phyloP scores from a whole-genome alignment of 2,329 filamentous ascomycete genomes.

The Cladosporium sp. region DNA sequence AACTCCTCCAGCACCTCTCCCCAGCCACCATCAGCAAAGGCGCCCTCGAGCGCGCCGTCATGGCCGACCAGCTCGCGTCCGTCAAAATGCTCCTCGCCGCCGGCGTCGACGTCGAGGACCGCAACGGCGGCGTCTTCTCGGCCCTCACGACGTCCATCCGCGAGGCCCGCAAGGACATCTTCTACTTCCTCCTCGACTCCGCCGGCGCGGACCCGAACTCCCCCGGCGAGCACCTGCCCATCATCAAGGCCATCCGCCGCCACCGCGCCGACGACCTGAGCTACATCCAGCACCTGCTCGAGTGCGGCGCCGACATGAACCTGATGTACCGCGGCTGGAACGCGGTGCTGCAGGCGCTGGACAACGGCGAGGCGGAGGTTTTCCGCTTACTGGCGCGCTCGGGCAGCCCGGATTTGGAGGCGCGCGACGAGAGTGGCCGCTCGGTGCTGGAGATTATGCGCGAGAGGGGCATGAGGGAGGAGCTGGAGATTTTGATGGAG shows the following conservation, averaged over 20 bases:
- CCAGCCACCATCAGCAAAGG: conserved; percentile 59
- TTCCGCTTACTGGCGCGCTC: conserved; percentile 48
- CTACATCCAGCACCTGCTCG: conserved; percentile 57
- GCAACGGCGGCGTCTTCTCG: conserved; percentile 67
- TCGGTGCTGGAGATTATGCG: conserved; percentile 54
- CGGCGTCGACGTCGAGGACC: conserved; percentile 63
- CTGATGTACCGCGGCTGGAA: conserved; percentile 62
- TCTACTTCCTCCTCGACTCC: conserved; percentile 55
- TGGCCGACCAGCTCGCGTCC: conserved; percentile 60
- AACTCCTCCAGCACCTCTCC: conserved; percentile 51
- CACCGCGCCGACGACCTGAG: conserved; percentile 51
- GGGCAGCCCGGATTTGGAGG: conserved; percentile 47
- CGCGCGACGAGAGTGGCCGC: conserved; percentile 49
- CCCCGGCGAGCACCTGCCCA: conserved; percentile 63
- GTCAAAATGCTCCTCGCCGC: conserved; percentile 59
- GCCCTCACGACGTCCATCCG: conserved; percentile 62
- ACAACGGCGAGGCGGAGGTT: conserved; percentile 54
- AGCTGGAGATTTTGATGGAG: conserved; percentile 20
- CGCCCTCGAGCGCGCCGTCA: conserved; percentile 61
- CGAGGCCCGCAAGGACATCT: conserved; percentile 56
- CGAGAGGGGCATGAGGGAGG: conserved; percentile 53
- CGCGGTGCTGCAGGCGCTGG: conserved; percentile 58
- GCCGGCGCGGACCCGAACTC: conserved; percentile 59
- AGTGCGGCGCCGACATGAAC: conserved; percentile 61
- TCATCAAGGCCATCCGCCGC: conserved; percentile 62